Percentiles rank a stretch among this genome's conserved stretches.
Conservation (phyloP, 2,329 filamentous ascomycete species). For the Raffaelea deltoideospora region DNA sequence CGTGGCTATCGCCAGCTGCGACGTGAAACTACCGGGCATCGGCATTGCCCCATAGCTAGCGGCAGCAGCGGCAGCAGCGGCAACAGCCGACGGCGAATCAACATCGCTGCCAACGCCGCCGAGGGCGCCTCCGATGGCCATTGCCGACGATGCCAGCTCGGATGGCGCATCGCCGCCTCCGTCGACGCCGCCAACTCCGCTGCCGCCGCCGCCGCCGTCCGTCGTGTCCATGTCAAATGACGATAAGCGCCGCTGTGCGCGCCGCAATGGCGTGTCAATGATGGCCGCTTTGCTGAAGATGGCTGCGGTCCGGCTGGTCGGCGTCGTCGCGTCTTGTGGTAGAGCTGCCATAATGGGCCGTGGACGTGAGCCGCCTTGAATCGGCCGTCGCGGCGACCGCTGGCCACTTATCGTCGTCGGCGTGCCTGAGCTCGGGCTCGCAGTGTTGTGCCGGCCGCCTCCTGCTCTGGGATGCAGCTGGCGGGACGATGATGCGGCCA, state of each 20-base stretch:
- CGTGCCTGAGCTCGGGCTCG: too few species aligned
- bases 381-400: slow-evolving; percentile 34
- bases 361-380: too few species aligned
- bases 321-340: too few species aligned
- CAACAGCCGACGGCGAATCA: slow-evolving; percentile 25
- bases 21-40: slow-evolving; percentile 63
- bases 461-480: too few species aligned
- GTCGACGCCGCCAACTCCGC: slow-evolving; percentile 53
- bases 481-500: too few species aligned
- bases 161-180: slow-evolving; percentile 24
- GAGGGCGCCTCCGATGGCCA: not conserved
- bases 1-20: slow-evolving; percentile 61
- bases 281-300: slow-evolving; percentile 17
- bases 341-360: slow-evolving; percentile 40
- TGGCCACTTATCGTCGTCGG: too few species aligned
- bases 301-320: slow-evolving; percentile 39
- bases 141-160: slow-evolving; percentile 12
- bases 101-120: too few species aligned
- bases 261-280: slow-evolving; percentile 28
- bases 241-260: slow-evolving; percentile 30
- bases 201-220: too few species aligned
- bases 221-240: slow-evolving; percentile 62
- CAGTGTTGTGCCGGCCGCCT: slow-evolving; percentile 25
- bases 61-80: slow-evolving; percentile 28
- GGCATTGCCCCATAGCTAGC: slow-evolving; percentile 50